Conservation (phyloP, 139 green algal genomes). For the Desmodesmus armatus region DNA sequence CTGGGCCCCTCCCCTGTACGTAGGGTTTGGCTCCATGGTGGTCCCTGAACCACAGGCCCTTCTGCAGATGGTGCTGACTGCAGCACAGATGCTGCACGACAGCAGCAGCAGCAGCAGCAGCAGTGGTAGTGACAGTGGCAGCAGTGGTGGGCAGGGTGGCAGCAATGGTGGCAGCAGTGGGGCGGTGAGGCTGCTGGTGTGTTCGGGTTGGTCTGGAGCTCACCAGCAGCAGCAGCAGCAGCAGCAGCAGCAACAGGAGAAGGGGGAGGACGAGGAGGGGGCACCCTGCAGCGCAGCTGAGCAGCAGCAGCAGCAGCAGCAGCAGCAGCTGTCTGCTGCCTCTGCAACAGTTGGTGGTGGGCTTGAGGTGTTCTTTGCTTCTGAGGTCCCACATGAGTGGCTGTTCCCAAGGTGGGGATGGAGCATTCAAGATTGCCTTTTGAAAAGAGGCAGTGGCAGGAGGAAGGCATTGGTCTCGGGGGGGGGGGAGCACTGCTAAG, state of each 20-base stretch:
- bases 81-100: background rate
- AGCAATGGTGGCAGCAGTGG: background rate
- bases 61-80: conserved; percentile 3
- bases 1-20: conserved; percentile 19
- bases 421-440: background rate
- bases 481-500: too few relatives aligned
- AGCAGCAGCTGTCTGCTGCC: background rate
- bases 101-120: background rate
- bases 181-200: too few relatives aligned
- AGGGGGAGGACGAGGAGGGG: too few relatives aligned
- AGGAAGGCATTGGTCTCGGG: too few relatives aligned
- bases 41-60: background rate
- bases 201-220: too few relatives aligned
- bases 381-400: conserved; percentile 37
- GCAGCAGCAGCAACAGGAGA: too few relatives aligned
- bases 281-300: too few relatives aligned
- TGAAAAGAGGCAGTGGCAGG: too few relatives aligned
- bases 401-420: conserved; percentile 39
- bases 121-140: background rate
- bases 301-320: background rate
- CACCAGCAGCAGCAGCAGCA: too few relatives aligned
- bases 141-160: background rate
- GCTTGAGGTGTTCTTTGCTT: conserved; percentile 15
- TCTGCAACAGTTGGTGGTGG: too few relatives aligned
- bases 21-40: conserved; percentile 39